Evolutionary conservation across 2,329 filamentous ascomycete species (phyloP).

Genomic region (Exophiala viscosa): DNA sequence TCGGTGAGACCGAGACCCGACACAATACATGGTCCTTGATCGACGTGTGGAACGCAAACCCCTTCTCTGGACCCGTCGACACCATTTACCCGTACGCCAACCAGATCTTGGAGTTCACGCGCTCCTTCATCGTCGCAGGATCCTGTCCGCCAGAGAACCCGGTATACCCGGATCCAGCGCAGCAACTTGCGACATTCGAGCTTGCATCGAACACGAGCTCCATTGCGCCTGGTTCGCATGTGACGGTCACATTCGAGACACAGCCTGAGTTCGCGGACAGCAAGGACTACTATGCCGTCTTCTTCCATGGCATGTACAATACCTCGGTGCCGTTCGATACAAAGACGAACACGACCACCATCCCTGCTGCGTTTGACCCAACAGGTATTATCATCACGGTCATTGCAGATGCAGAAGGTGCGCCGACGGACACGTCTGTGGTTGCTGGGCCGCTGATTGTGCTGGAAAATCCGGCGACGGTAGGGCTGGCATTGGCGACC

Average conservation of each 20-base stretch:
- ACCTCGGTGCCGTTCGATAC: slow-evolving; percentile 38
- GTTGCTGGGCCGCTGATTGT: slow-evolving; percentile 40
- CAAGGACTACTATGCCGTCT: slow-evolving; percentile 40
- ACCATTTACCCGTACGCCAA: slow-evolving; percentile 43
- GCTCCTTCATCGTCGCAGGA: slow-evolving; percentile 32
- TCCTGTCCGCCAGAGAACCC: slow-evolving; percentile 38
- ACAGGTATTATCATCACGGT: slow-evolving; percentile 38
- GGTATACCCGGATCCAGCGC: slow-evolving; percentile 37
- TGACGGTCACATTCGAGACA: slow-evolving; percentile 34
- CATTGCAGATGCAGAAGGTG: slow-evolving; percentile 36
- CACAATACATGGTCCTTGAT: slow-evolving; percentile 44
- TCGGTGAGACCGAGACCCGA: slow-evolving; percentile 39
- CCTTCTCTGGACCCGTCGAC: slow-evolving; percentile 42
- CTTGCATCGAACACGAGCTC: slow-evolving; percentile 29
- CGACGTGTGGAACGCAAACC: slow-evolving; percentile 39
- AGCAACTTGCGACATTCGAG: slow-evolving; percentile 35
- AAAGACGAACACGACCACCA: slow-evolving; percentile 32
- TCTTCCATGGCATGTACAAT: slow-evolving; percentile 39
- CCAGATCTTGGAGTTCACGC: slow-evolving; percentile 40
- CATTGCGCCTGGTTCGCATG: slow-evolving; percentile 32
- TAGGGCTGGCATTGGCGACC: too few species aligned
- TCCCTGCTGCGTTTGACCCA: slow-evolving; percentile 37
- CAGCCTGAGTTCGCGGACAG: slow-evolving; percentile 25
- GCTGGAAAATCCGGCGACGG: slow-evolving; percentile 34
- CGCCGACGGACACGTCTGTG: slow-evolving; percentile 38